Percentiles rank a stretch among this genome's conserved stretches.
phyloP scores from a whole-genome alignment of 768 basidiomycete genomes.

The Suillus hirtellus region DNA sequence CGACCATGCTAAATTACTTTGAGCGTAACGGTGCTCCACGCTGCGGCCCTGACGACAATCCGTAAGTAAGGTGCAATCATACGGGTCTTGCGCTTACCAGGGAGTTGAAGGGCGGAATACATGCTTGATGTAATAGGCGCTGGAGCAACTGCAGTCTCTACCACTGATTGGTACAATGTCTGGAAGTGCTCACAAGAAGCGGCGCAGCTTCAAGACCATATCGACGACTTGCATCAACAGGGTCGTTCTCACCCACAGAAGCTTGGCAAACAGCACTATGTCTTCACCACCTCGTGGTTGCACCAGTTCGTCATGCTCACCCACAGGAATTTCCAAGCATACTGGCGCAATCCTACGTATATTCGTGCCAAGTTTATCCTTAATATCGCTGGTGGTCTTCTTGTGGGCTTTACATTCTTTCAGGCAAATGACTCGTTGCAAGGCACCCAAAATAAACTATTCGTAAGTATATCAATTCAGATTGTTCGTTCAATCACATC shows the following conservation, averaged over 20 bases:
- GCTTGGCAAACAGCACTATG: slow-evolving; percentile 36
- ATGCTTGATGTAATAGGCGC: slow-evolving; percentile 82
- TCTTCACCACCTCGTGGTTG: slow-evolving; percentile 55
- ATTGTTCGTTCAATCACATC: not conserved
- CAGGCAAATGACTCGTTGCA: slow-evolving; percentile 52
- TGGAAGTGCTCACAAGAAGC: slow-evolving; percentile 57
- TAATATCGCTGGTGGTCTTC: slow-evolving; percentile 53
- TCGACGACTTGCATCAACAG: slow-evolving; percentile 48
- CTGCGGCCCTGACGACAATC: slow-evolving; percentile 70
- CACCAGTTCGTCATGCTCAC: slow-evolving; percentile 48
- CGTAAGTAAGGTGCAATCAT: slow-evolving; percentile 29
- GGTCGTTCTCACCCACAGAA: slow-evolving; percentile 44
- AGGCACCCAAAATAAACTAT: slow-evolving; percentile 66
- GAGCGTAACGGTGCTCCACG: slow-evolving; percentile 62
- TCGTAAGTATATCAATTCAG: slow-evolving; percentile 40
- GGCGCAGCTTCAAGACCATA: slow-evolving; percentile 33
- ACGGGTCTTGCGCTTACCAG: slow-evolving; percentile 52
- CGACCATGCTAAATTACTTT: slow-evolving; percentile 73
- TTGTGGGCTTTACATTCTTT: slow-evolving; percentile 68
- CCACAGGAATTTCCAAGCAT: slow-evolving; percentile 43
- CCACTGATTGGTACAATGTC: slow-evolving; percentile 58
- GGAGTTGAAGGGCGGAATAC: slow-evolving; percentile 49
- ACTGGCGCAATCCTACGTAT: slow-evolving; percentile 62
- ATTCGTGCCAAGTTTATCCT: slow-evolving; percentile 57
- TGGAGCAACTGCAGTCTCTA: slow-evolving; percentile 59